Evolutionary conservation across 345 rosid genomes (phyloP).

Genomic region (Laguncularia racemosa): DNA sequence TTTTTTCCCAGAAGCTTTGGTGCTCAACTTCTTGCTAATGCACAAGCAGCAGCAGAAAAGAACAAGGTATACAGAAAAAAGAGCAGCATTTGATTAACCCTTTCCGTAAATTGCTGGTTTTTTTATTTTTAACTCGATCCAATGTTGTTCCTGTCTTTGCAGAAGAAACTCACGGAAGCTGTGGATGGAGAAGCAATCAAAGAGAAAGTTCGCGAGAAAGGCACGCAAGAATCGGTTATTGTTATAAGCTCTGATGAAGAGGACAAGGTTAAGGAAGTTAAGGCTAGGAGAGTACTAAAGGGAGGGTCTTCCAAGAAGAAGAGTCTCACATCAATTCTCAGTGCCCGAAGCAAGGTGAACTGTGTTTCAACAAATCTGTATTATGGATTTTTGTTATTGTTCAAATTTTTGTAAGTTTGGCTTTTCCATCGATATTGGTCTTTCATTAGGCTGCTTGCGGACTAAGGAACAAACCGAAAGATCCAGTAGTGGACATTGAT

Average conservation of each 20-base stretch:
- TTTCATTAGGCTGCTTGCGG: constrained; percentile 48
- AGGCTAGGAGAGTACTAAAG: constrained; percentile 16
- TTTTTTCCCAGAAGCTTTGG: constrained; percentile 7
- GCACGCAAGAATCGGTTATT: constrained; percentile 28
- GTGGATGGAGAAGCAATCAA: constrained; percentile 1
- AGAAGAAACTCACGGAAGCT: background rate
- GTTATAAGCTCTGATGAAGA: constrained; percentile 50
- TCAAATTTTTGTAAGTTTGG: background rate
- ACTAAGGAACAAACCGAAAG: constrained; percentile 28
- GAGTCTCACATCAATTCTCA: constrained; percentile 51
- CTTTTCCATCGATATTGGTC: background rate
- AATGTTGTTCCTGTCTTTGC: background rate
- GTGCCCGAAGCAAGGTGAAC: constrained; percentile 72
- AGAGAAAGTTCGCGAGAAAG: constrained; percentile 24
- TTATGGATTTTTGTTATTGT: background rate
- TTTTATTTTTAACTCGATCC: background rate
- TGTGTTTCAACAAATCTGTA: background rate
- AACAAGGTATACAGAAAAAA: constrained; percentile 5
- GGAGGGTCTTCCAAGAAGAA: constrained; percentile 28
- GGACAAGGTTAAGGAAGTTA: constrained; percentile 23
- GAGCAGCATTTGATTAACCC: background rate
- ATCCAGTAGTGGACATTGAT: constrained; percentile 45
- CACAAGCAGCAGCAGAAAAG: constrained; percentile 10
- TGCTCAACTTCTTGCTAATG: constrained; percentile 10
- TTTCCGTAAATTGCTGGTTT: background rate